Conservation (phyloP, 1,284 basidiomycete species). For the Hemileia vastatrix region DNA sequence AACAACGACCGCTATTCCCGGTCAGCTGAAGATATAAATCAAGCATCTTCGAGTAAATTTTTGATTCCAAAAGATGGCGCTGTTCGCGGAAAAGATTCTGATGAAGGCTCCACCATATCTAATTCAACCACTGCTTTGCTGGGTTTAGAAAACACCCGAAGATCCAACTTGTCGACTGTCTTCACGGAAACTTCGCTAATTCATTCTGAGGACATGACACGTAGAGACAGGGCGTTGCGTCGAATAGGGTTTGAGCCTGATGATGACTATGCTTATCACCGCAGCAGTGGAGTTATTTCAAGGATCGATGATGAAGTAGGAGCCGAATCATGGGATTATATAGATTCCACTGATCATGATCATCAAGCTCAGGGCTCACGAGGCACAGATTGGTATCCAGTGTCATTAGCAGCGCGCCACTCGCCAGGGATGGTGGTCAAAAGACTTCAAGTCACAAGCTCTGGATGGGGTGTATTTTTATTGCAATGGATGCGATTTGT, state of each 20-base stretch:
- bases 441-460: conserved; percentile 13
- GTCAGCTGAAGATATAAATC: too few relatives aligned
- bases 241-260: not conserved
- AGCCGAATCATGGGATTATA: conserved; percentile 16
- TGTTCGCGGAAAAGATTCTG: too few relatives aligned
- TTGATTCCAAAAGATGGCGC: too few relatives aligned
- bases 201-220: not conserved
- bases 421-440: conserved; percentile 10
- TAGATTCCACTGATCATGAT: conserved; percentile 20
- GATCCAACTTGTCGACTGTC: not conserved
- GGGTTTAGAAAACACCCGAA: not conserved
- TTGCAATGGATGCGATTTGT: conserved; percentile 22
- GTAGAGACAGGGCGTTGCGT: conserved; percentile 7
- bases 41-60: too few relatives aligned
- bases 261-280: not conserved
- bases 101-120: conserved; percentile 1
- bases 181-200: not conserved
- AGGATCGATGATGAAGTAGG: not conserved
- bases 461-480: conserved; percentile 17
- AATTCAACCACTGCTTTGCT: conserved; percentile 8
- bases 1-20: too few relatives aligned
- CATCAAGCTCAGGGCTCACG: not conserved
- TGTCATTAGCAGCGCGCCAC: conserved; percentile 4
- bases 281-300: not conserved
- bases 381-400: conserved; percentile 19